Percentiles rank a stretch among this genome's conserved stretches.
These are phyloP conservation scores for Mercurialis annua DNA, from an alignment of 345 rosid genomes.

Conservation along the genomic window DNA sequence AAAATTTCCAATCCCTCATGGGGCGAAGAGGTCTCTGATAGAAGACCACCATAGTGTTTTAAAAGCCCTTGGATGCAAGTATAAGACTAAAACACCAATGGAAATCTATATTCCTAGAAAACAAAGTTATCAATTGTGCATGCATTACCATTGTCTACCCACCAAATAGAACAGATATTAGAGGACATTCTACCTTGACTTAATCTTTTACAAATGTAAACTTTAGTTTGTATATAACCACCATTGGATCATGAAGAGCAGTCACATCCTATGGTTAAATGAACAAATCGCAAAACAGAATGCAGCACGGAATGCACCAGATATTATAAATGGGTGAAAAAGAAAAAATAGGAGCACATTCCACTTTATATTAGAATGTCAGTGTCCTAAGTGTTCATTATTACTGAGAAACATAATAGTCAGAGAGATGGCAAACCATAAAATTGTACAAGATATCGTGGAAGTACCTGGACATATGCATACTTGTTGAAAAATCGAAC, in stretches of 20 bases:
- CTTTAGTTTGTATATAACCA: too few relatives aligned
- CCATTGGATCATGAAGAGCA: too few relatives aligned
- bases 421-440: not conserved
- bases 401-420: not conserved
- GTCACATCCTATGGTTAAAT: too few relatives aligned
- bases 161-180: too few relatives aligned
- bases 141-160: not conserved
- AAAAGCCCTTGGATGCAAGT: not conserved
- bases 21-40: not conserved
- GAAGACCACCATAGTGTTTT: not conserved
- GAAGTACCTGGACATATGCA: conserved; percentile 86
- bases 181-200: too few relatives aligned
- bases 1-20: not conserved
- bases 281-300: too few relatives aligned
- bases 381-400: not conserved
- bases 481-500: conserved; percentile 96
- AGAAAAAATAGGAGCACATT: not conserved
- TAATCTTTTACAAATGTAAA: too few relatives aligned
- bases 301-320: too few relatives aligned
- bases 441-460: not conserved
- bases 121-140: not conserved
- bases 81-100: not conserved
- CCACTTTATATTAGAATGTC: not conserved
- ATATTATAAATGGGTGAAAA: not conserved
- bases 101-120: not conserved